Evolutionary conservation across 208 protist species (phyloP), one percentile per base, ranked within the genome.

Genomic region (Novymonas esmeraldas): DNA sequence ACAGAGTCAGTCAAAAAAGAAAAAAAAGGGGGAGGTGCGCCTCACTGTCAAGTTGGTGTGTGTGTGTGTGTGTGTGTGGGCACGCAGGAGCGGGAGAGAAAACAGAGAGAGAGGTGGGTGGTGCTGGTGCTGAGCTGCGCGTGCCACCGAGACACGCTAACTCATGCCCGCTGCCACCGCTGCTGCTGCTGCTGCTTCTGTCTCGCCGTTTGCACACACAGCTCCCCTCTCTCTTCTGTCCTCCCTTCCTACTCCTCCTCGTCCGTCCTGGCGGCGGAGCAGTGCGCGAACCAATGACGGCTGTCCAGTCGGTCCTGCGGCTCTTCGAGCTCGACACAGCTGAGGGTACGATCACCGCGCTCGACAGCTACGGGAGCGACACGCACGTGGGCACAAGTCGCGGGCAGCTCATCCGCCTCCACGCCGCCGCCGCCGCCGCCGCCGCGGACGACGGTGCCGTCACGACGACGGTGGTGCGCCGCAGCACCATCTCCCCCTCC

Each of bases 331-430:
- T 93, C 18, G 68, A 83, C 10, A 50, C 70, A 22, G 68, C 81
- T 26, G 48, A 89, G 54, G 90, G 87, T 9, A 34, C 63, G 29
- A 84, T 91, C 20, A 86, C 85, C 6, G 81, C 90, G 2, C 81
- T 95, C 48, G 87, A 93, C 54, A 83, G 70, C 45, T 79, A 86
- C 64, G 76, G 61, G 14, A 49, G 44, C 29, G 70, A 84, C 24
- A 52, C 92, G 20, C 89, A 90, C 55, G 63, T 88, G 5, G 90
- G 90, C 26, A 95, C 90, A 14, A 74, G 77, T 33, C 49, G 57
- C 16, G 90, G 90, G 11, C 70, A 77, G 1, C 51, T 95, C 6
- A 45, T 94, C 3, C 77, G 84, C 29, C 76, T 94, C 46, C 39
- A 60, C 6, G 13, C 28, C 14, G 34, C 33, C 14, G 6, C 20